phyloP scores from a whole-genome alignment of 257 asterid species.

The Ilex aquifolium region DNA sequence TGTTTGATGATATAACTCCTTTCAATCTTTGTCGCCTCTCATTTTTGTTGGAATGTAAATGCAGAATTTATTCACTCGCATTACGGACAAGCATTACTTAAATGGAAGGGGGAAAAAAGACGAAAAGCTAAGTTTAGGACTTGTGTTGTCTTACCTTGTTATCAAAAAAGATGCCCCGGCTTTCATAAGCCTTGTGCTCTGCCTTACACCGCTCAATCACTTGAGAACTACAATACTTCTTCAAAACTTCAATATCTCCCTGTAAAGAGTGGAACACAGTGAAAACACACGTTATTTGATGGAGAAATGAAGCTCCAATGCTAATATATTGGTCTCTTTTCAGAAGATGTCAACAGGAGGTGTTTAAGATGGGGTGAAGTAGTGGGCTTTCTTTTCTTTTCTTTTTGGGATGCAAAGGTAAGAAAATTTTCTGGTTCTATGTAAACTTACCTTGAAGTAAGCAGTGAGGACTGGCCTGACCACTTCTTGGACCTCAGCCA shows the following conservation, averaged over 20 bases:
- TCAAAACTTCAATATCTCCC: slow-evolving; percentile 65
- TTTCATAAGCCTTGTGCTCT: slow-evolving; percentile 66
- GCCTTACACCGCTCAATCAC: slow-evolving; percentile 89
- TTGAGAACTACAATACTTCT: slow-evolving; percentile 72
- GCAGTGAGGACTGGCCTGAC: slow-evolving; percentile 85
- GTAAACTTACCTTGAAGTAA: slow-evolving; percentile 67
- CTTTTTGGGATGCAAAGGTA: not conserved
- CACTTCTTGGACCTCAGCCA: slow-evolving; percentile 91
- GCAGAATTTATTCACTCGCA: too few relatives aligned
- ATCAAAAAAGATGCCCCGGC: slow-evolving; percentile 73
- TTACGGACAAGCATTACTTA: too few relatives aligned
- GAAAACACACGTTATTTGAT: slow-evolving; percentile 1
- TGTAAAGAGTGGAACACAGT: slow-evolving; percentile 21
- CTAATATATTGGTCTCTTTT: not conserved
- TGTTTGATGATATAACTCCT: too few relatives aligned
- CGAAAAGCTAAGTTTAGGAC: not conserved
- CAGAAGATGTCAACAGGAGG: not conserved
- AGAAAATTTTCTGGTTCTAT: not conserved
- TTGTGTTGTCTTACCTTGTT: slow-evolving; percentile 51
- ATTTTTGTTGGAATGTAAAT: too few relatives aligned
- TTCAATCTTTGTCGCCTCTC: too few relatives aligned
- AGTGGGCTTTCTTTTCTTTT: not conserved
- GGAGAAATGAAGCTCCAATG: slow-evolving; percentile 3
- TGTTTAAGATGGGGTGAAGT: too few relatives aligned
- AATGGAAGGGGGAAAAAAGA: too few relatives aligned